phyloP scores from a whole-genome alignment of 208 protist species.

The Acanthamoeba royreba region DNA sequence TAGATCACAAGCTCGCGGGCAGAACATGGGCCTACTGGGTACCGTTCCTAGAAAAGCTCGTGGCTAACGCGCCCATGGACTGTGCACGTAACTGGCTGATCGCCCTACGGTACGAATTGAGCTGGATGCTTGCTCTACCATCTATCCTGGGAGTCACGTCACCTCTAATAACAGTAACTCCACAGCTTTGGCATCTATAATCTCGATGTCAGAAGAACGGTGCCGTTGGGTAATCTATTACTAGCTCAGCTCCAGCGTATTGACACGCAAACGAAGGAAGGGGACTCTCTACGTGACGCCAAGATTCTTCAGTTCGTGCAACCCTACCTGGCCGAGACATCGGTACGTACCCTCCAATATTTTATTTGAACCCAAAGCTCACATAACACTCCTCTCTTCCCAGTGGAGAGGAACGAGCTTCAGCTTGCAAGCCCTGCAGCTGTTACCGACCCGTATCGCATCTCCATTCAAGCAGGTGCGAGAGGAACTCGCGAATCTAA shows the following conservation, averaged over 20 bases:
- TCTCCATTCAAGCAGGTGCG: constrained; percentile 7
- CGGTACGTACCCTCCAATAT: neutral
- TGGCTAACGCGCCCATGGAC: neutral
- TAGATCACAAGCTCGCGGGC: no score
- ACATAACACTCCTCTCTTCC: neutral
- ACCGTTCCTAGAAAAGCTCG: neutral
- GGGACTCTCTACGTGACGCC: neutral
- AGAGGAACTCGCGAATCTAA: neutral
- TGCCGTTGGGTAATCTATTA: neutral
- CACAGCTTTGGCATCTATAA: constrained; percentile 1
- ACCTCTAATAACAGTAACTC: no score
- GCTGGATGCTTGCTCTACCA: no score
- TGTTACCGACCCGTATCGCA: neutral
- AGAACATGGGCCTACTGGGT: neutral
- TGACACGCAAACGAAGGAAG: neutral
- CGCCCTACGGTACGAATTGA: neutral
- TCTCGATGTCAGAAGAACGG: neutral
- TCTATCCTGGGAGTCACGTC: no score
- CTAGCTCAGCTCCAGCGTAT: neutral
- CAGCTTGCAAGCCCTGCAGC: neutral
- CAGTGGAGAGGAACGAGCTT: neutral
- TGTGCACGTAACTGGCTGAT: neutral
- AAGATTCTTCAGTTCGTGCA: constrained; percentile 27
- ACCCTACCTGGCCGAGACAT: neutral
- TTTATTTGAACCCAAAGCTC: no score